A percentile compares a stretch with the other conserved stretches of the same genome.
Conservation (phyloP, 345 rosid species). For the Cardamine resedifolia region DNA sequence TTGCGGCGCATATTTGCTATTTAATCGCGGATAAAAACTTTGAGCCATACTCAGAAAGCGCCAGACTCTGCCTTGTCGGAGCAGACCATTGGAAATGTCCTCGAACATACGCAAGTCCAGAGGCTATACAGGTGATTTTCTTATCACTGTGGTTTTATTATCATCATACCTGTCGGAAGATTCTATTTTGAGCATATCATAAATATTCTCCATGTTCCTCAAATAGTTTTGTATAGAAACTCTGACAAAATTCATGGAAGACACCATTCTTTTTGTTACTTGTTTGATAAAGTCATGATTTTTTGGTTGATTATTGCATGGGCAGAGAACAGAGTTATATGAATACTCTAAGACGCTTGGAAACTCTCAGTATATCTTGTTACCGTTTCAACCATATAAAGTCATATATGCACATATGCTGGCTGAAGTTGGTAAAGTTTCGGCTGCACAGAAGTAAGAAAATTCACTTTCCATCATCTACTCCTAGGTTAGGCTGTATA, state of each 20-base stretch:
- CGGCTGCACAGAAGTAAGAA: constrained; percentile 87
- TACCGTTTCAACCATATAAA: constrained; percentile 94
- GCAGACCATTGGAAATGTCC: constrained; percentile 80
- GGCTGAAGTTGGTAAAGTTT: constrained; percentile 92
- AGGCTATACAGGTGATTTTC: constrained; percentile 72
- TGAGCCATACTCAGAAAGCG: constrained; percentile 66
- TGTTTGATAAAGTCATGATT: background rate
- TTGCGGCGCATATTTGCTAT: constrained; percentile 77
- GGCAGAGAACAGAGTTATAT: constrained; percentile 95
- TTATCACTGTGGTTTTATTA: background rate
- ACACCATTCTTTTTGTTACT: background rate
- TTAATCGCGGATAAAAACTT: constrained; percentile 68
- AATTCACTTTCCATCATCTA: constrained; percentile 11
- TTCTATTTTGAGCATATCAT: constrained; percentile 16
- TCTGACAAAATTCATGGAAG: background rate
- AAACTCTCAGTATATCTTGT: constrained; percentile 84
- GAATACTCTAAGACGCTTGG: constrained; percentile 95
- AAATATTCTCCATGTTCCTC: background rate
- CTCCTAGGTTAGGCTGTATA: constrained; percentile 16
- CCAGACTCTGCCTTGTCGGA: constrained; percentile 76
- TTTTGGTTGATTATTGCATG: constrained; percentile 36
- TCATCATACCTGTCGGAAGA: background rate
- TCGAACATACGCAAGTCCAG: constrained; percentile 68
- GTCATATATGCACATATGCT: constrained; percentile 92
- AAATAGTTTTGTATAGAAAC: background rate